Base-by-base conservation (phyloP, 2,329 filamentous ascomycete genomes). In the Cladophialophora immunda region DNA sequence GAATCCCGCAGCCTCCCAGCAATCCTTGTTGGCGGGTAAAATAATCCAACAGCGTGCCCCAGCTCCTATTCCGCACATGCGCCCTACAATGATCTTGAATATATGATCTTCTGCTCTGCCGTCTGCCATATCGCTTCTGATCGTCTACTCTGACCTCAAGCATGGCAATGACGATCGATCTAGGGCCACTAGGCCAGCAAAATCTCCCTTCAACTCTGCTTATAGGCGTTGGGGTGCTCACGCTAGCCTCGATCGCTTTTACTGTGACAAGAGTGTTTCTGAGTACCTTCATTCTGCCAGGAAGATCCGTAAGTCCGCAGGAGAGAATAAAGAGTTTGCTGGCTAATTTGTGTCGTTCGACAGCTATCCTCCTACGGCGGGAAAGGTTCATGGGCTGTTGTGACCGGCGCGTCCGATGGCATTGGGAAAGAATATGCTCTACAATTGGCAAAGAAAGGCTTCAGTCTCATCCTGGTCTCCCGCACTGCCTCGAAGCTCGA, bases 381-480 rank as follows among this genome's bases (percentile, higher is more conserved):
- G 73, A 92, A 93, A 75, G 94, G 94, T 69, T 94, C 91, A 66
- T 99, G 94, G 94, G 95, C 92, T 34, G 88, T 99, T 63, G 87
- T 99, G 47, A 99, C 95, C 29, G 95, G 95, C 70, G 95, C 94
- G 59, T 97, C 94, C 11, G 95, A 99, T 80, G 96, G 95, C 71
- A 89, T 99, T 70, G 95, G 95, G 77, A 98, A 97, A 81, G 95
- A 99, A 82, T 99, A 93, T 78, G 93, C 94, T 41, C 85, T 91
- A 34, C 93, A 98, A 79, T 89, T 99, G 65, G 94, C 95, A 27
- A 84, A 88, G 68, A 94, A 95, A 78, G 94, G 94, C 75, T 99
- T 94, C 88, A 98, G 97, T 81, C 85, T 98, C 73, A 83, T 99
- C 69, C 92, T 99, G 73, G 90, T 99, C 68, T 98, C 95, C 54